A percentile compares a stretch with the other conserved stretches of the same genome.
Conservation (phyloP, 352 stramenopile genomes). For the Pythium angustatum region DNA sequence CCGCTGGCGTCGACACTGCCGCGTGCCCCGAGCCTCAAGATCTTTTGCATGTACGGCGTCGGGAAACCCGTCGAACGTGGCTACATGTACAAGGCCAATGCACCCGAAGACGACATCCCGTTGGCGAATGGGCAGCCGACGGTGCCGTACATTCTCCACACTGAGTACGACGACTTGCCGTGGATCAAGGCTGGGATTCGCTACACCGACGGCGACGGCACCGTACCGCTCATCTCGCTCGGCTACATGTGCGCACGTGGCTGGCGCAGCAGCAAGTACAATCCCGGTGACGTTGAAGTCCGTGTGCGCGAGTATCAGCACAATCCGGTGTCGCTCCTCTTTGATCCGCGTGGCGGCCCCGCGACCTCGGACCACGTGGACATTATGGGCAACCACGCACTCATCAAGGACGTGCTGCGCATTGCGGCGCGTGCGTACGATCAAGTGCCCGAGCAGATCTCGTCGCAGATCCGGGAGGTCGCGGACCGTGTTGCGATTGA, state of each 20-base stretch:
- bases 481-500: constrained; percentile 48
- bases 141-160: constrained; percentile 69
- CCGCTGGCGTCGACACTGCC: constrained; percentile 85
- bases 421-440: constrained; percentile 68
- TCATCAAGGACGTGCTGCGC: constrained; percentile 80
- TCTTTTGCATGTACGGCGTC: constrained; percentile 95
- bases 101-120: constrained; percentile 35
- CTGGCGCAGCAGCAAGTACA: constrained; percentile 83
- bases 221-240: constrained; percentile 91
- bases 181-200: constrained; percentile 81
- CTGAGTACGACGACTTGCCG: constrained; percentile 54
- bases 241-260: constrained; percentile 93
- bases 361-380: constrained; percentile 93
- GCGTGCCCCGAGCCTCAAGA: constrained; percentile 89
- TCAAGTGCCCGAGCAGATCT: constrained; percentile 68
- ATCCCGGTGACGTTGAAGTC: constrained; percentile 87
- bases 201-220: constrained; percentile 92
- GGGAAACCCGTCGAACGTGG: constrained; percentile 87
- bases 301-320: constrained; percentile 79
- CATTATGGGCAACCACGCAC: constrained; percentile 93
- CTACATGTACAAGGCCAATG: constrained; percentile 73
- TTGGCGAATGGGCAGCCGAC: constrained; percentile 41
- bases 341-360: constrained; percentile 65
- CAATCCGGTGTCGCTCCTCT: constrained; percentile 76
- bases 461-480: constrained; percentile 67